Evolutionary conservation across 2,329 filamentous ascomycete species (phyloP).

Genomic region (Sporothrix pseudoabietina): DNA sequence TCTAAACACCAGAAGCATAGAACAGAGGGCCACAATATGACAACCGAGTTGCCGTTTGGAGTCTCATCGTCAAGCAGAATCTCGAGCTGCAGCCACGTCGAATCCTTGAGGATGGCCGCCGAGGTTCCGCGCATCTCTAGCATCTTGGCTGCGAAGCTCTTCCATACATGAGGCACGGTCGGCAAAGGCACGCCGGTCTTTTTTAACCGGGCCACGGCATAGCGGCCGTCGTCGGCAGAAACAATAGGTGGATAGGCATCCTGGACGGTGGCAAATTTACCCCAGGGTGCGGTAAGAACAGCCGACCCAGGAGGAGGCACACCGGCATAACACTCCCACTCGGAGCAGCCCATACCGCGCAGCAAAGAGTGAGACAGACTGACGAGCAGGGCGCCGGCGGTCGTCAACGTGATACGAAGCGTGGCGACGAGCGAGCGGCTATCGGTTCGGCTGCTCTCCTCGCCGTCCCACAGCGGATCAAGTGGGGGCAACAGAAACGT

Average conservation of each 20-base stretch:
- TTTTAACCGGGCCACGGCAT: slow-evolving; percentile 17
- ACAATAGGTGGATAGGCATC: slow-evolving; percentile 36
- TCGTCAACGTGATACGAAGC: slow-evolving; percentile 58
- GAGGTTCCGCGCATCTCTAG: slow-evolving; percentile 55
- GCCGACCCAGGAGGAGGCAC: slow-evolving; percentile 48
- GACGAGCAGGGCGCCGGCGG: slow-evolving; percentile 56
- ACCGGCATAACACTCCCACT: slow-evolving; percentile 48
- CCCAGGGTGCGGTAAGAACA: slow-evolving; percentile 59
- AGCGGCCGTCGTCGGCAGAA: background rate
- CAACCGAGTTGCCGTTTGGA: slow-evolving; percentile 48
- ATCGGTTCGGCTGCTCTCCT: slow-evolving; percentile 34
- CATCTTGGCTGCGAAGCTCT: slow-evolving; percentile 52
- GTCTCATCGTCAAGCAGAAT: slow-evolving; percentile 45
- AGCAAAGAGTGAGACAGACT: slow-evolving; percentile 53
- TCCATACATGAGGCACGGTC: slow-evolving; percentile 34
- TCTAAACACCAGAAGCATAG: slow-evolving; percentile 54
- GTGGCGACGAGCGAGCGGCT: slow-evolving; percentile 49
- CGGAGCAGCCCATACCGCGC: slow-evolving; percentile 51
- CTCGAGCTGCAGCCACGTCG: slow-evolving; percentile 54
- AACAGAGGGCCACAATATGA: slow-evolving; percentile 57
- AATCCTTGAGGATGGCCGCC: slow-evolving; percentile 47
- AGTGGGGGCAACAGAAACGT: slow-evolving; percentile 52
- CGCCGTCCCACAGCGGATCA: slow-evolving; percentile 39
- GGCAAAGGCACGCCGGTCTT: slow-evolving; percentile 22
- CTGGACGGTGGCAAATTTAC: slow-evolving; percentile 50